Evolutionary conservation across 768 basidiomycete species (phyloP), one percentile per base, ranked within the genome.

Genomic region (Suillus brevipes): DNA sequence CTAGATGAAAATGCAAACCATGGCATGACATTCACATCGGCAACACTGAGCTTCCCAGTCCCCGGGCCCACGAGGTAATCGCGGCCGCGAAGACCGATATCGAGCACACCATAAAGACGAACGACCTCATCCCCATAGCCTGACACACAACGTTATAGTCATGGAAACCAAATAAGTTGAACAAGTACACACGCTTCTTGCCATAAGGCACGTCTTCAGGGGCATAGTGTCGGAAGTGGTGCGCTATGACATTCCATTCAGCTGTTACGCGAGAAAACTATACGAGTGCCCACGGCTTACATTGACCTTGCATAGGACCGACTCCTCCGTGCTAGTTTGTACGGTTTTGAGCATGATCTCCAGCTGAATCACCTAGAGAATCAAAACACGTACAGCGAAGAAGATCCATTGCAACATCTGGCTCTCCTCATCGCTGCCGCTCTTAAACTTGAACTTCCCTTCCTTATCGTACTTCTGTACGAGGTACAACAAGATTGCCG

Each of bases 261-360:
- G 50, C 28, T 16, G 58, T 63, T 53, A 6, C n/a, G 37, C 62
- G 75, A 73, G 67, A 40, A n/a, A 20, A 12, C 1, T 6, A 14
- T 6, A 47, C 1, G 38, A 31, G 25, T 16, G 7, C 16, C 25
- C 28, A 7, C 2, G 34, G 62, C 61, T 20, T 57, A 75, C 77
- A 74, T 78, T 92, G 90, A 37, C 91, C 90, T 80, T 94, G 91
- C 91, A 94, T 95, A n/a, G 93, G 92, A 34, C 91, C 92, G 28
- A 92, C 76, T 31, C 89, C 92, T 1, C 90, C 92, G 72, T 92
- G 90, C 88, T 91, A 72, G 50, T 57, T 47, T 13, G 18, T 20
- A 42, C 9, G 3, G 60, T 49, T 43, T 18, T 60, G 56, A 70
- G 57, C 6, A 31, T 45, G 31, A 31, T 28, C 10, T 28, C 25